Evolutionary conservation across 2,329 filamentous ascomycete genomes (phyloP).

Genomic region (Karstenula rhodostoma): DNA sequence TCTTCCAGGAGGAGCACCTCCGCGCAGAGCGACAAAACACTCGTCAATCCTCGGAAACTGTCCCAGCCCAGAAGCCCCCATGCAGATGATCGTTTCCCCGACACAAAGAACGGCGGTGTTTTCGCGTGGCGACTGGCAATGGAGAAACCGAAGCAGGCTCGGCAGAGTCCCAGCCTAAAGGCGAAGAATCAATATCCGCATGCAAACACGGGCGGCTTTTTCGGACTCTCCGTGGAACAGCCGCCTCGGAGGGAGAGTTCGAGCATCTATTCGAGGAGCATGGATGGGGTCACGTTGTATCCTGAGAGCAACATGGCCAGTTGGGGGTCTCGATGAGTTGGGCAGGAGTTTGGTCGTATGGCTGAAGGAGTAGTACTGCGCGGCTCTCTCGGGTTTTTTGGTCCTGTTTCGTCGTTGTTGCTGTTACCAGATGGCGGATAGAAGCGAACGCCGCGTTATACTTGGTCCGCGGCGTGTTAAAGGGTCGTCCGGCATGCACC

Average conservation of each 20-base stretch:
- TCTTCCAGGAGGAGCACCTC: not conserved
- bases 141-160: not conserved
- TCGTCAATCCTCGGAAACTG: not conserved
- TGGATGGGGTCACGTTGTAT: constrained; percentile 16
- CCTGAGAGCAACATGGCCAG: not conserved
- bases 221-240: not conserved
- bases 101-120: not conserved
- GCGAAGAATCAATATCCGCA: not conserved
- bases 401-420: not conserved
- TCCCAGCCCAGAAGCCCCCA: not conserved
- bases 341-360: not conserved
- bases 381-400: not conserved
- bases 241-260: not conserved
- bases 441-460: too few relatives aligned
- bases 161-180: not conserved
- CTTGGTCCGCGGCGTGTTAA: too few relatives aligned
- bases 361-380: not conserved
- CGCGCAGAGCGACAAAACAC: not conserved
- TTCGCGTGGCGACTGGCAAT: not conserved
- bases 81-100: not conserved
- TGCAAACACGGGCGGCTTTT: not conserved
- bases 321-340: not conserved
- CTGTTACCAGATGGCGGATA: too few relatives aligned
- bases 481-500: not conserved
- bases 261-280: constrained; percentile 9